Conservation (phyloP, 805 yeast species). For the Jamesozyma jinghongensis region DNA sequence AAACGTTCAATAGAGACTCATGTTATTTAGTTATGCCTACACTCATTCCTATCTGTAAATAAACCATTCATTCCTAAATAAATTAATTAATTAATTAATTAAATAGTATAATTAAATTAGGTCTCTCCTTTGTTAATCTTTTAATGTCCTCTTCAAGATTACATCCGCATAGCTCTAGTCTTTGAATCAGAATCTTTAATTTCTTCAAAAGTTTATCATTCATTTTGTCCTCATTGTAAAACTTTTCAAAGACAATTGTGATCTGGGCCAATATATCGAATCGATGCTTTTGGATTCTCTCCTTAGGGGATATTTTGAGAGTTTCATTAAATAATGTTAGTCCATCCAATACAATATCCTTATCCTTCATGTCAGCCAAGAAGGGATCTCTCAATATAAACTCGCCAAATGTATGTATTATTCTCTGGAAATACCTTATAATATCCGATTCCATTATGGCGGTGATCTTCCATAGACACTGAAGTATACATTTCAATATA, state of each 20-base stretch:
- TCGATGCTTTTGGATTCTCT: constrained; percentile 17
- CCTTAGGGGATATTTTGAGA: constrained; percentile 10
- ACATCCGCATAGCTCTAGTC: neutral
- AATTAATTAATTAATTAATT: no score
- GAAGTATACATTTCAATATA: constrained; percentile 12
- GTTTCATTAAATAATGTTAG: constrained; percentile 5
- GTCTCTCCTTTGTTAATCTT: neutral
- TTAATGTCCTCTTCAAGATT: neutral
- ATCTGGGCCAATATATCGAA: constrained; percentile 20
- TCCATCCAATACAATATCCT: constrained; percentile 5
- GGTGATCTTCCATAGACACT: constrained; percentile 1
- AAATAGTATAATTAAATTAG: neutral
- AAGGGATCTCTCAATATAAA: constrained; percentile 22
- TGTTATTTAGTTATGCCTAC: neutral
- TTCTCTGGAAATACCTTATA: constrained; percentile 17
- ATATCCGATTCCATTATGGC: constrained; percentile 5
- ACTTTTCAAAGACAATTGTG: constrained; percentile 17
- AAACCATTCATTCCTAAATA: neutral
- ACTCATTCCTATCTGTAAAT: neutral
- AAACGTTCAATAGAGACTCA: constrained; percentile 16
- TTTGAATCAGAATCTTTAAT: neutral
- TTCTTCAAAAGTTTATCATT: neutral
- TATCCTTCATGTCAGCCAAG: constrained; percentile 15
- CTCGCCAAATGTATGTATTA: constrained; percentile 23
- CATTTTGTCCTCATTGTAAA: constrained; percentile 20